Percentiles rank a stretch among this genome's conserved stretches.
These are phyloP conservation scores for Eucalyptus coolabah DNA, from an alignment of 345 rosid genomes.

Conservation along the genomic window DNA sequence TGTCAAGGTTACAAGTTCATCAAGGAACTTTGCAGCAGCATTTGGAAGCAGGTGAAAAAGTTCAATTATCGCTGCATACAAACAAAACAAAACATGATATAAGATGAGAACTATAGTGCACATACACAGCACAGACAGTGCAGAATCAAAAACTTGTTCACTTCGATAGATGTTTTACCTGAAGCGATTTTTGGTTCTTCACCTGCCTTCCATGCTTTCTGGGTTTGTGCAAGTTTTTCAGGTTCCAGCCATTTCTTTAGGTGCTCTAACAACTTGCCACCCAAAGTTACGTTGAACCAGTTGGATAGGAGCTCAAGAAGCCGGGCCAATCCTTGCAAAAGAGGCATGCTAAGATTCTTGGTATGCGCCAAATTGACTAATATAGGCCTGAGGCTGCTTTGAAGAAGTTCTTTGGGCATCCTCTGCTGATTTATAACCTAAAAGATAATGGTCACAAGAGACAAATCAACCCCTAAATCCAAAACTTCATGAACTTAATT, in stretches of 20 bases:
- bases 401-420: conserved; percentile 99
- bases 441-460: background rate
- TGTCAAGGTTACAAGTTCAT: conserved; percentile 87
- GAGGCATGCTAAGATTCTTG: conserved; percentile 98
- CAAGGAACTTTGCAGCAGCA: conserved; percentile 94
- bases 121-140: background rate
- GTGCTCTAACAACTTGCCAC: conserved; percentile 96
- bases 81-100: conserved; percentile 1
- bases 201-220: conserved; percentile 96
- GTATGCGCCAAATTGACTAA: conserved; percentile 94
- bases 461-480: background rate
- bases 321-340: conserved; percentile 96
- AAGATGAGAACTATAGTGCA: background rate
- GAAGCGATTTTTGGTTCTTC: conserved; percentile 99
- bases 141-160: background rate
- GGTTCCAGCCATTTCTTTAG: conserved; percentile 99
- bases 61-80: conserved; percentile 87
- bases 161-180: conserved; percentile 29
- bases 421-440: conserved; percentile 96
- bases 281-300: conserved; percentile 98
- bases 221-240: conserved; percentile 88
- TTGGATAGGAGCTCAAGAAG: conserved; percentile 91
- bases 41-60: conserved; percentile 96
- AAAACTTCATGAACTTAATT: background rate
- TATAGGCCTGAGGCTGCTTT: conserved; percentile 97